Evolutionary conservation across 768 basidiomycete species (phyloP).

Genomic region (Lanmaoa rubissima): DNA sequence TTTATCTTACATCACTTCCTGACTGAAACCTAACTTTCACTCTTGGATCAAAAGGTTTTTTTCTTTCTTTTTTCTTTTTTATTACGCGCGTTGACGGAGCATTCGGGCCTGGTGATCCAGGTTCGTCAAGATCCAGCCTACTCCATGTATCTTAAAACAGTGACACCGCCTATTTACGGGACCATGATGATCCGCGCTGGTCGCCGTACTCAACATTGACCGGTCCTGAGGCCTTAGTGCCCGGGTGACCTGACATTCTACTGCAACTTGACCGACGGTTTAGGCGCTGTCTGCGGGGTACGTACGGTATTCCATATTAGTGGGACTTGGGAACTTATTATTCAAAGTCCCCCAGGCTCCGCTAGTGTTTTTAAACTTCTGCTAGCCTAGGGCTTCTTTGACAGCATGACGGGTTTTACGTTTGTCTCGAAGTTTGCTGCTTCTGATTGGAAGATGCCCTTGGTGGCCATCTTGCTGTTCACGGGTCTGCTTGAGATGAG

Average conservation of each 20-base stretch:
- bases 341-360: slow-evolving; percentile 1
- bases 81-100: too few species aligned
- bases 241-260: not conserved
- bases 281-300: not conserved
- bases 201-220: not conserved
- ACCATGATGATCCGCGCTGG: not conserved
- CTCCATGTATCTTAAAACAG: not conserved
- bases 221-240: not conserved
- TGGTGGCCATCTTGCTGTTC: slow-evolving; percentile 11
- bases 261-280: too few species aligned
- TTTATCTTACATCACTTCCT: too few species aligned
- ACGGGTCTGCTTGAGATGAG: slow-evolving; percentile 11
- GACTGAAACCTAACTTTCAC: too few species aligned
- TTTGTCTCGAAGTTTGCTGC: slow-evolving; percentile 13
- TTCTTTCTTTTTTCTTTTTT: too few species aligned
- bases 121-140: not conserved
- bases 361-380: slow-evolving; percentile 7
- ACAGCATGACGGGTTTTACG: slow-evolving; percentile 18
- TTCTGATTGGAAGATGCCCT: slow-evolving; percentile 23
- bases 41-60: too few species aligned
- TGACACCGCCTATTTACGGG: not conserved
- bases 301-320: not conserved
- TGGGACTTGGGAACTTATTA: not conserved
- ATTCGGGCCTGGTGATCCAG: too few species aligned
- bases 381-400: slow-evolving; percentile 8